Conservation (phyloP, 305 asterid genomes). For the Petunia hybrid region DNA sequence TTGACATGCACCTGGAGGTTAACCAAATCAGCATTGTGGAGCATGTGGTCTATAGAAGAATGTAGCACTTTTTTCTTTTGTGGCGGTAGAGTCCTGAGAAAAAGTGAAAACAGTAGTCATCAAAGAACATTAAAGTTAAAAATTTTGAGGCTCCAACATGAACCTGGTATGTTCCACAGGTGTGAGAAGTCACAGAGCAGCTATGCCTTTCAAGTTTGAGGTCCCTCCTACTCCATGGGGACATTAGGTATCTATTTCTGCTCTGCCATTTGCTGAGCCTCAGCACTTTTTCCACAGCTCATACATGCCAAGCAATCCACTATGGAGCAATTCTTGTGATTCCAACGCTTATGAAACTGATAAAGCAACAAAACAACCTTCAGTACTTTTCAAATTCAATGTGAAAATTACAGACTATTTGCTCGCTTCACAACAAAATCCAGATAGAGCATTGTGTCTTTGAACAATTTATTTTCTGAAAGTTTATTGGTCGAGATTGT, state of each 20-base stretch:
- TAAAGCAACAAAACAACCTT: not conserved
- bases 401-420: not conserved
- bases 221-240: not conserved
- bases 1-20: conserved; percentile 11
- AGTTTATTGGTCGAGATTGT: not conserved
- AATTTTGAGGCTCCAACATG: conserved; percentile 13
- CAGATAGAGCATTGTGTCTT: not conserved
- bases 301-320: conserved; percentile 25
- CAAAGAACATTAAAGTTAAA: not conserved
- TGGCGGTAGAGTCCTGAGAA: not conserved
- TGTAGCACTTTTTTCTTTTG: not conserved
- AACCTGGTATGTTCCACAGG: not conserved
- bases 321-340: conserved; percentile 10
- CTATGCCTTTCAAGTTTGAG: conserved; percentile 24
- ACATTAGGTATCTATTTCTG: conserved; percentile 25
- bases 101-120: not conserved
- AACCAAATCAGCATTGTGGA: not conserved
- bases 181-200: not conserved
- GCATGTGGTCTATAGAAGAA: not conserved
- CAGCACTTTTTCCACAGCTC: conserved; percentile 9
- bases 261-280: conserved; percentile 19
- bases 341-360: not conserved
- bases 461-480: not conserved
- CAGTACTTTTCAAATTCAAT: conserved; percentile 18
- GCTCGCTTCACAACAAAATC: not conserved